Conservation (phyloP, 306 rosid genomes). For the Arachis hypogaea region DNA sequence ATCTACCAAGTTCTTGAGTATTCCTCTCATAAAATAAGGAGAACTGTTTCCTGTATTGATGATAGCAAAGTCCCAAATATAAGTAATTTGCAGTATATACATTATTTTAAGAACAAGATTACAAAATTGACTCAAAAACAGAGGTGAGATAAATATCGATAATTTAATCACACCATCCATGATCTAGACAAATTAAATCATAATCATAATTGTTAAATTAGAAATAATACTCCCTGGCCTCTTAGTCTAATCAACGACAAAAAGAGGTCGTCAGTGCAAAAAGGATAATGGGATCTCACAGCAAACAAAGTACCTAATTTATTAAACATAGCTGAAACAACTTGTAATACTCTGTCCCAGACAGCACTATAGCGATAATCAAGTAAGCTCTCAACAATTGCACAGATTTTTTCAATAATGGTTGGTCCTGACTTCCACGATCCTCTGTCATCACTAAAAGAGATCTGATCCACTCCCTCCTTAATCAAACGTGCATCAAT, state of each 20-base stretch:
- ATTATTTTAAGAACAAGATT: neutral
- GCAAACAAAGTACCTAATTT: slow-evolving; percentile 65
- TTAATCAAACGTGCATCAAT: slow-evolving; percentile 74
- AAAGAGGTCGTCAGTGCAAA: neutral
- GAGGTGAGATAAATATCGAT: slow-evolving; percentile 11
- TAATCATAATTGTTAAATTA: neutral
- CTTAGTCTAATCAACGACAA: neutral
- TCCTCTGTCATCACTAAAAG: slow-evolving; percentile 38
- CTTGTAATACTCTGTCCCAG: slow-evolving; percentile 73
- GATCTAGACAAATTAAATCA: slow-evolving; percentile 3
- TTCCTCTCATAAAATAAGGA: slow-evolving; percentile 65
- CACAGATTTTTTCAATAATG: slow-evolving; percentile 77
- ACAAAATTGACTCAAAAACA: neutral
- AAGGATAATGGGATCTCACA: slow-evolving; percentile 10
- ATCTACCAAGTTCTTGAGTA: slow-evolving; percentile 66
- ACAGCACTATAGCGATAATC: slow-evolving; percentile 68
- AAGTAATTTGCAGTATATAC: neutral
- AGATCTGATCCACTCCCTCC: slow-evolving; percentile 75
- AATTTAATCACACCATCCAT: neutral
- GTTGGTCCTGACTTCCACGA: slow-evolving; percentile 76
- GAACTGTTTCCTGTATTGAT: slow-evolving; percentile 63
- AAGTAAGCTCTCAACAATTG: slow-evolving; percentile 73
- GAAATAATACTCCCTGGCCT: neutral
- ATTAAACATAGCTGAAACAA: slow-evolving; percentile 72
- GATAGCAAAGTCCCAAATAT: slow-evolving; percentile 25